These are phyloP conservation scores for Talaromyces sp. DNA, from an alignment of 2,329 filamentous ascomycete genomes.

Conservation along the genomic window DNA sequence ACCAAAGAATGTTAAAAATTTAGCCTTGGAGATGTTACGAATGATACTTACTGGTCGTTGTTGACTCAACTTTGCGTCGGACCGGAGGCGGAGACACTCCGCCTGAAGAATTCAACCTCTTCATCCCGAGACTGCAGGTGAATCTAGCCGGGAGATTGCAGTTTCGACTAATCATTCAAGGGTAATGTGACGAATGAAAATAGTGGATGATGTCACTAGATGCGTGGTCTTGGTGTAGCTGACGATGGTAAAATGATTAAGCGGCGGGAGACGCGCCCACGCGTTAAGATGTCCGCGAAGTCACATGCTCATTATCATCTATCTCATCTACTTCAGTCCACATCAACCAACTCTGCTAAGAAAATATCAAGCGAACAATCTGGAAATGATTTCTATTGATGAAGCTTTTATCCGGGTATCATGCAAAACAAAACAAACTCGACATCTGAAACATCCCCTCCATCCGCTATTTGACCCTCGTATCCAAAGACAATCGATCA, in stretches of 20 bases:
- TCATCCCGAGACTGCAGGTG: slow-evolving; percentile 23
- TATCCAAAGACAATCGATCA: slow-evolving; percentile 59
- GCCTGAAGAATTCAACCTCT: slow-evolving; percentile 37
- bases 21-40: not conserved
- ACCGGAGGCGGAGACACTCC: slow-evolving; percentile 56
- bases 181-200: not conserved
- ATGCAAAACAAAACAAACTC: slow-evolving; percentile 18
- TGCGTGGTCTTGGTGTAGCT: not conserved
- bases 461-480: slow-evolving; percentile 51
- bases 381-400: not conserved
- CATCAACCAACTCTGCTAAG: not conserved
- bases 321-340: not conserved
- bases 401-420: slow-evolving; percentile 13
- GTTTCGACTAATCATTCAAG: slow-evolving; percentile 18
- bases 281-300: slow-evolving; percentile 31
- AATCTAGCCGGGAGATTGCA: slow-evolving; percentile 27
- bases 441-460: not conserved
- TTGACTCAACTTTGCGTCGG: slow-evolving; percentile 54
- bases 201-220: not conserved
- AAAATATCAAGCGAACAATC: not conserved
- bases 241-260: not conserved
- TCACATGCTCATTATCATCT: slow-evolving; percentile 32
- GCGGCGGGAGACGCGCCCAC: slow-evolving; percentile 16
- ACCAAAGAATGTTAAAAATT: not conserved
- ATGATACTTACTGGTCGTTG: slow-evolving; percentile 49